phyloP scores from a whole-genome alignment of 208 protist genomes.

The Acanthamoeba sp. region DNA sequence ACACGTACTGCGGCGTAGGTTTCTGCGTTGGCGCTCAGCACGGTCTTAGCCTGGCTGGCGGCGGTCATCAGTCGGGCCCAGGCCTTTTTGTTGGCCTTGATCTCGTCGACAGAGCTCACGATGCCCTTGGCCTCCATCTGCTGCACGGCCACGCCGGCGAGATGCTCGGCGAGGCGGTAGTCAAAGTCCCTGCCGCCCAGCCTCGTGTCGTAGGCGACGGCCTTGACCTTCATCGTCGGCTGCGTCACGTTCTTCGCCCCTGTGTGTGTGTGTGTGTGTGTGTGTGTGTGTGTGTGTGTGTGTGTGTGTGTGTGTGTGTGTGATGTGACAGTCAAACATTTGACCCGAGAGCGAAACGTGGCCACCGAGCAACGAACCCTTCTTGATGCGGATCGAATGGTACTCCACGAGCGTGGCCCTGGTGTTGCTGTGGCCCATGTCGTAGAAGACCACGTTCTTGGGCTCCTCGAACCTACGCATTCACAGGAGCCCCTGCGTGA shows the following conservation, averaged over 20 bases:
- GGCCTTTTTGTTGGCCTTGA: slow-evolving; percentile 84
- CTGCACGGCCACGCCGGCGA: slow-evolving; percentile 89
- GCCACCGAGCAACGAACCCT: background rate
- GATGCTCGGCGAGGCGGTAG: slow-evolving; percentile 91
- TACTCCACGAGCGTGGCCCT: slow-evolving; percentile 82
- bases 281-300: no score
- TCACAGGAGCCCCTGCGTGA: background rate
- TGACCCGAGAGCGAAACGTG: no score
- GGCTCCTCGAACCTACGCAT: slow-evolving; percentile 65
- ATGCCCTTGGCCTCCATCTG: slow-evolving; percentile 64
- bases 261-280: background rate
- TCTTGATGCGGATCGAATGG: slow-evolving; percentile 83
- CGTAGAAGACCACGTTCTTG: slow-evolving; percentile 80
- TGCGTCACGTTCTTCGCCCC: slow-evolving; percentile 79
- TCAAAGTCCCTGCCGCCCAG: slow-evolving; percentile 94
- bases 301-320: no score
- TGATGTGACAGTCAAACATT: no score
- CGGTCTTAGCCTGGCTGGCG: slow-evolving; percentile 92
- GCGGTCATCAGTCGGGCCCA: slow-evolving; percentile 91
- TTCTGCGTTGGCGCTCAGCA: slow-evolving; percentile 93
- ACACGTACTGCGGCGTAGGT: slow-evolving; percentile 88
- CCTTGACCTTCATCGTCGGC: slow-evolving; percentile 83
- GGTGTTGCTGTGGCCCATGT: slow-evolving; percentile 81
- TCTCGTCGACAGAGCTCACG: background rate
- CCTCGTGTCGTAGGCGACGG: slow-evolving; percentile 88